phyloP scores from a whole-genome alignment of 116 monocot species.

The Trichopus zeylanicus region DNA sequence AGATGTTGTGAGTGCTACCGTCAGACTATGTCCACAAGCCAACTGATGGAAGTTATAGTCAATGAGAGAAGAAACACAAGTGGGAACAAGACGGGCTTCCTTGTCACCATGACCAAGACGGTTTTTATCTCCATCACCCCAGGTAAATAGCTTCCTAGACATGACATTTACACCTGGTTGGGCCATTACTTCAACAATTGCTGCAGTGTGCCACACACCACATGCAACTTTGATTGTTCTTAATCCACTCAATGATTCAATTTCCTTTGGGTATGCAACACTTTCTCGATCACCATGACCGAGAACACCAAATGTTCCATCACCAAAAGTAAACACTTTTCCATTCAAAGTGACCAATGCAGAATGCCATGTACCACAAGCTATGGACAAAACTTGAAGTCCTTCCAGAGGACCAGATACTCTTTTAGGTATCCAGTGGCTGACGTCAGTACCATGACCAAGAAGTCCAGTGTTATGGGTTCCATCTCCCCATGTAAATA shows the following conservation, averaged over 20 bases:
- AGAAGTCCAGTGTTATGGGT: slow-evolving; percentile 41
- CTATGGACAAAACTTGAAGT: slow-evolving; percentile 43
- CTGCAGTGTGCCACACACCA: slow-evolving; percentile 70
- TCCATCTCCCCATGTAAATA: slow-evolving; percentile 74
- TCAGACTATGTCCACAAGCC: slow-evolving; percentile 59
- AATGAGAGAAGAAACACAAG: slow-evolving; percentile 51
- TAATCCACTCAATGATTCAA: slow-evolving; percentile 39
- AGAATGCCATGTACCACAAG: slow-evolving; percentile 82
- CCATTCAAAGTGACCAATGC: slow-evolving; percentile 47
- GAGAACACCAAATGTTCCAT: slow-evolving; percentile 63
- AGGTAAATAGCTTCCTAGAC: slow-evolving; percentile 62
- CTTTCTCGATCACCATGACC: slow-evolving; percentile 69
- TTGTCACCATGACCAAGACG: slow-evolving; percentile 73
- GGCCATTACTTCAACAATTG: slow-evolving; percentile 51
- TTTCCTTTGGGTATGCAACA: slow-evolving; percentile 41
- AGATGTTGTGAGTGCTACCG: slow-evolving; percentile 57
- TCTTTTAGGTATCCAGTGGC: slow-evolving; percentile 72
- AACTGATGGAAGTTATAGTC: slow-evolving; percentile 59
- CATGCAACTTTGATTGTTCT: slow-evolving; percentile 53
- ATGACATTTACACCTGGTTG: slow-evolving; percentile 24
- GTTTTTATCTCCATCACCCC: slow-evolving; percentile 79
- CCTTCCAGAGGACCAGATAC: slow-evolving; percentile 62
- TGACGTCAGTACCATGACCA: slow-evolving; percentile 51
- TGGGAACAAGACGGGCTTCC: slow-evolving; percentile 41
- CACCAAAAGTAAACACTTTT: slow-evolving; percentile 68